Conservation (phyloP, 345 rosid genomes). For the Garcia nutans region DNA sequence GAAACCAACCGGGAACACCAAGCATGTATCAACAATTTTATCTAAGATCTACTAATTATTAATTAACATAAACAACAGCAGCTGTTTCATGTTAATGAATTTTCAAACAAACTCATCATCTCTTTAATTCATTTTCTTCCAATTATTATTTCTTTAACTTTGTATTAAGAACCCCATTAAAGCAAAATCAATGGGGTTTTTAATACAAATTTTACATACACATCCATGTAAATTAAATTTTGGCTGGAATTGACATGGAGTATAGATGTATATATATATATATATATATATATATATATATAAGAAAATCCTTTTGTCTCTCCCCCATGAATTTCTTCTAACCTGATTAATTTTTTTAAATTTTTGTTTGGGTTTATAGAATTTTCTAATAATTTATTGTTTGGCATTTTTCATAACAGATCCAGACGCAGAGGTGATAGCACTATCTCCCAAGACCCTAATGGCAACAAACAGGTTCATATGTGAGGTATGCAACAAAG, state of each 20-base stretch:
- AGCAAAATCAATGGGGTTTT: slow-evolving; percentile 3
- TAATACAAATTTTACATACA: too few species aligned
- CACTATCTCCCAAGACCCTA: slow-evolving; percentile 80
- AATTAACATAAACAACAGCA: not conserved
- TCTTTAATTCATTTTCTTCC: slow-evolving; percentile 3
- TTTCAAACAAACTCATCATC: not conserved
- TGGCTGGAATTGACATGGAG: slow-evolving; percentile 10
- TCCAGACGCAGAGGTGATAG: slow-evolving; percentile 86
- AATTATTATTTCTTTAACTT: not conserved
- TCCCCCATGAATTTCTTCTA: not conserved
- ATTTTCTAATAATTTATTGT: slow-evolving; percentile 17
- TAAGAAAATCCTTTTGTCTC: not conserved
- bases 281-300: too few species aligned
- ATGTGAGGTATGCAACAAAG: slow-evolving; percentile 85
- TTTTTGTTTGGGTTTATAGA: slow-evolving; percentile 5
- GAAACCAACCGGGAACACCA: slow-evolving; percentile 83
- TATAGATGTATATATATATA: not conserved
- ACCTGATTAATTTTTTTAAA: not conserved
- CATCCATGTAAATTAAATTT: not conserved
- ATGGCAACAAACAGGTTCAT: slow-evolving; percentile 87
- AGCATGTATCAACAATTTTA: slow-evolving; percentile 52
- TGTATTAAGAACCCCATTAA: not conserved
- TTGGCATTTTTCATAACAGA: slow-evolving; percentile 42
- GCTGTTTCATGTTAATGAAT: not conserved
- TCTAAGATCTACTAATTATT: slow-evolving; percentile 7